Base-by-base conservation (phyloP, 768 basidiomycete species). In the Tylopilus plumbeoviolaceoides region DNA sequence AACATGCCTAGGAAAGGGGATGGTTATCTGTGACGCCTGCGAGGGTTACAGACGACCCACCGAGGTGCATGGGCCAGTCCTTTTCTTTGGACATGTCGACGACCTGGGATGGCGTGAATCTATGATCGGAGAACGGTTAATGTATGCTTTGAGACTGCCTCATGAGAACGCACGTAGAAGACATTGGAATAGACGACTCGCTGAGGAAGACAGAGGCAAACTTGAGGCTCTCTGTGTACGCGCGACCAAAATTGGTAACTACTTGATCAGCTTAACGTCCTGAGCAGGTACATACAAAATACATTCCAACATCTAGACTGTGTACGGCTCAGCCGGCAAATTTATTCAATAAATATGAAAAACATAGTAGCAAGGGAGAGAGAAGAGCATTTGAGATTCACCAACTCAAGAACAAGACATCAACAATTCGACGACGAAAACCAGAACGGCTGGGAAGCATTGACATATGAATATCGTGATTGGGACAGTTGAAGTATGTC, bases 41-140 rank as follows among this genome's bases (percentile, higher is more conserved):
- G 20, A 36, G 35, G n/a, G 33, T 18, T 40, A 40, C 44, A 27
- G 42, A 42, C 50, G 10, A 63, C 75, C 25, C 47, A 84, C 88
- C 88, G 18, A 90, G 72, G 59, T 77, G 77, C 54, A 80, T 71
- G 28, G 85, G 70, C 89, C 89, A 91, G 56, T 89, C 83, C 57
- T 77, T 82, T 64, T 89, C 87, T 56, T 83, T 86, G 60, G 79
- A 70, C 72, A 77, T 71, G 64, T 89, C 84, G 47, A 89, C 61
- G 23, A 66, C 67, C 53, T 75, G 66, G 30, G 78, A 75, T 44
- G 80, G 82, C 35, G 80, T 83, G 62, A 83, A 85, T 28, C 87
- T 87, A 56, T 8, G 40, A 46, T 48, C 28, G 4, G 31, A 40
- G 33, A 20, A 20, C 2, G 10, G 43, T 65, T 12, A 60, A 14